Evolutionary conservation across 768 basidiomycete genomes (phyloP).

Genomic region (Pleurotus platypus): DNA sequence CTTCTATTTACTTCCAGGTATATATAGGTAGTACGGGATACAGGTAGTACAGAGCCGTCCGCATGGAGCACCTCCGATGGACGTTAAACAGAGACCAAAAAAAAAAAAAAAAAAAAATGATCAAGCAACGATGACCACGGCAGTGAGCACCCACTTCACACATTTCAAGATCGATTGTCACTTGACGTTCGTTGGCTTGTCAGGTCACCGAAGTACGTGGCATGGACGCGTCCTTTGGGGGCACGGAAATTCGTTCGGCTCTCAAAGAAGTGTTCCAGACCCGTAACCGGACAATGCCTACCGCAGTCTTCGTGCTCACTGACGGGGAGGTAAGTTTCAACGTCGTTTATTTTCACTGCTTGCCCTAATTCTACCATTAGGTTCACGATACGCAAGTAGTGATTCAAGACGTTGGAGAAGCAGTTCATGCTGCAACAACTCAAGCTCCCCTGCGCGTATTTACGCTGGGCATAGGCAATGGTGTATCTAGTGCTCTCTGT

Average conservation of each 20-base stretch:
- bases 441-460: constrained; percentile 45
- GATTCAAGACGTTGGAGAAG: constrained; percentile 20
- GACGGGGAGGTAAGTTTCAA: constrained; percentile 43
- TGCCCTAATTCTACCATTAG: constrained; percentile 11
- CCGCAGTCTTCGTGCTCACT: constrained; percentile 54
- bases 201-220: constrained; percentile 35
- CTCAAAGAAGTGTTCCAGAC: constrained; percentile 32
- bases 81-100: too few relatives aligned
- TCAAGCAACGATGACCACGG: constrained; percentile 25
- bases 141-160: constrained; percentile 25
- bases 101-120: too few relatives aligned
- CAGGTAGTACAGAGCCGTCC: too few relatives aligned
- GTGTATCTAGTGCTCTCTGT: constrained; percentile 47
- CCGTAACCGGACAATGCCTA: constrained; percentile 32
- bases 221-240: constrained; percentile 43
- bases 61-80: too few relatives aligned
- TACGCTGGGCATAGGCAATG: constrained; percentile 52
- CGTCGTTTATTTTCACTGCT: neutral
- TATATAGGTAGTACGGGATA: too few relatives aligned
- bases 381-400: constrained; percentile 17
- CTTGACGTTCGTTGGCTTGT: neutral
- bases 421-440: constrained; percentile 25
- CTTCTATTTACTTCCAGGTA: too few relatives aligned
- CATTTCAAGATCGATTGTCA: neutral
- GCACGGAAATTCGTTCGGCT: constrained; percentile 47